Evolutionary conservation across 306 rosid genomes (phyloP).

Genomic region (apple (Malus domestica)): ASM211411v1 NC_041794.1:24054501-24055000

Average conservation of each 20-base stretch:
- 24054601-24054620: slow-evolving; percentile 90
- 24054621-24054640: slow-evolving; percentile 69
- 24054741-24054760: slow-evolving; percentile 20
- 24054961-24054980: not conserved
- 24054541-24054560: slow-evolving; percentile 39
- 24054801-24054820: not conserved
- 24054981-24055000: not conserved
- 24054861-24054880: not conserved
- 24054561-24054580: slow-evolving; percentile 84
- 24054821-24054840: not conserved
- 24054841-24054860: slow-evolving; percentile 3
- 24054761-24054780: slow-evolving; percentile 1
- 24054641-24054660: slow-evolving; percentile 30
- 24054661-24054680: slow-evolving; percentile 1
- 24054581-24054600: slow-evolving; percentile 98
- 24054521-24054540: slow-evolving; percentile 70
- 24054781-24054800: slow-evolving; percentile 13
- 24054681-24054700: not conserved
- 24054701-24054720: not conserved
- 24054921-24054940: not conserved
- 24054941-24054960: not conserved
- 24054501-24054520: slow-evolving; percentile 96
- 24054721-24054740: slow-evolving; percentile 12
- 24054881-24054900: not conserved
- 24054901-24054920: not conserved